phyloP scores from a whole-genome alignment of 768 basidiomycete species.

The Filobasidium floriforme region DNA sequence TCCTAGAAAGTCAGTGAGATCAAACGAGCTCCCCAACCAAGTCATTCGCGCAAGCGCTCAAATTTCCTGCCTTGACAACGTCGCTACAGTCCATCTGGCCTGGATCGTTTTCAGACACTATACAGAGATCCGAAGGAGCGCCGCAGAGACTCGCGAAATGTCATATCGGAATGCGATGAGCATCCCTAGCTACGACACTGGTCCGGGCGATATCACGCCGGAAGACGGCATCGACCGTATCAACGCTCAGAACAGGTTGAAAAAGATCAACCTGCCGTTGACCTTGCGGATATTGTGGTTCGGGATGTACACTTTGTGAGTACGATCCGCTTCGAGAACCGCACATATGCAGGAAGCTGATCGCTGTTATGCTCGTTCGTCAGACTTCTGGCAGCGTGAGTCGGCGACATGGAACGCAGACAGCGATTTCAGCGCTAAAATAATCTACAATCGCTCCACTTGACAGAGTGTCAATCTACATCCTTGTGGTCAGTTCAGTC shows the following conservation, averaged over 20 bases:
- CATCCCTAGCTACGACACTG: neutral
- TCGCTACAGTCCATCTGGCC: neutral
- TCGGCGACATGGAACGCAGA: neutral
- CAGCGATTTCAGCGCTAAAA: neutral
- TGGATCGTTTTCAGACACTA: neutral
- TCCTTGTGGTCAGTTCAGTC: neutral
- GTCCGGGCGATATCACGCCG: neutral
- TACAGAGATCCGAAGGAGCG: neutral
- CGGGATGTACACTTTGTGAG: slow-evolving; percentile 4
- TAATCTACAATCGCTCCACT: neutral
- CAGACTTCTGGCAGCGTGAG: neutral
- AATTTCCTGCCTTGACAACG: neutral
- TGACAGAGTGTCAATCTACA: neutral
- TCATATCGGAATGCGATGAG: neutral
- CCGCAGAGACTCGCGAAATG: neutral
- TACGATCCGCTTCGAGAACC: neutral
- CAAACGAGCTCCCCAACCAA: neutral
- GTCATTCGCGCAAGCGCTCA: slow-evolving; percentile 4
- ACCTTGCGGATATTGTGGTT: neutral
- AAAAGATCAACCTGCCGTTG: slow-evolving; percentile 4
- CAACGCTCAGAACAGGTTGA: neutral
- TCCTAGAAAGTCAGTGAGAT: neutral
- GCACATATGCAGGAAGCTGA: neutral
- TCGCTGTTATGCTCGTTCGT: neutral
- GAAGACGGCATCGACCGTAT: neutral